Evolutionary conservation across 2,329 filamentous ascomycete species (phyloP).

Genomic region (Nigrospora sphaerica): DNA sequence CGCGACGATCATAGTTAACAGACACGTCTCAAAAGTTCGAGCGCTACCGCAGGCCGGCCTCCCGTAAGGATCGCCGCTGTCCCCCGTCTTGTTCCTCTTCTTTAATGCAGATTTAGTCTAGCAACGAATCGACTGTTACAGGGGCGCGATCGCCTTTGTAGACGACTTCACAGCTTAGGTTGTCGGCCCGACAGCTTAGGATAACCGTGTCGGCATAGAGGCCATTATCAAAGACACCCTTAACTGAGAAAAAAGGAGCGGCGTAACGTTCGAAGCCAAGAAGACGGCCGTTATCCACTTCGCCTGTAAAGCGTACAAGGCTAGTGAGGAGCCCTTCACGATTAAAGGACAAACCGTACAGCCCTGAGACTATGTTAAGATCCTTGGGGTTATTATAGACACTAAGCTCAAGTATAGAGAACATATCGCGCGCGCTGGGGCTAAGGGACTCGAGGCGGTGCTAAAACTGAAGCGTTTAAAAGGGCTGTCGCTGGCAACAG

Average conservation of each 20-base stretch:
- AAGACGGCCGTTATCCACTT: constrained; percentile 58
- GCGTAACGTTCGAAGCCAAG: constrained; percentile 9
- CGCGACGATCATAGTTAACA: too few relatives aligned
- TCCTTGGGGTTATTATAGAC: constrained; percentile 14
- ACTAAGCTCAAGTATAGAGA: constrained; percentile 4
- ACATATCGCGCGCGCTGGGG: constrained; percentile 7
- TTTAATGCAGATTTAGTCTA: too few relatives aligned
- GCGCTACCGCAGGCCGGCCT: too few relatives aligned
- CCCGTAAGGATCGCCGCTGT: too few relatives aligned
- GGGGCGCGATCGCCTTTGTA: too few relatives aligned
- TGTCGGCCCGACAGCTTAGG: neutral
- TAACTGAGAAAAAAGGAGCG: constrained; percentile 13
- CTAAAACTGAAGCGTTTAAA: too few relatives aligned
- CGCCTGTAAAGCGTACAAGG: constrained; percentile 41
- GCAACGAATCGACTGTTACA: too few relatives aligned
- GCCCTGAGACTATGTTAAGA: constrained; percentile 3
- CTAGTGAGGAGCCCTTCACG: constrained; percentile 2
- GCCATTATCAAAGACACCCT: constrained; percentile 12
- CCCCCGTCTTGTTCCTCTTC: too few relatives aligned
- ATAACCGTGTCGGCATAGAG: constrained; percentile 12
- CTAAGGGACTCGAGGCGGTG: neutral
- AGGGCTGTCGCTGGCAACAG: too few relatives aligned
- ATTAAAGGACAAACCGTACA: neutral
- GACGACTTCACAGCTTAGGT: too few relatives aligned
- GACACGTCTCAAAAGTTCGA: too few relatives aligned